A percentile compares a stretch with the other conserved stretches of the same genome.
Evolutionary conservation across 2,329 filamentous ascomycete genomes (phyloP).

Genomic region (Penicillium sp.): DNA sequence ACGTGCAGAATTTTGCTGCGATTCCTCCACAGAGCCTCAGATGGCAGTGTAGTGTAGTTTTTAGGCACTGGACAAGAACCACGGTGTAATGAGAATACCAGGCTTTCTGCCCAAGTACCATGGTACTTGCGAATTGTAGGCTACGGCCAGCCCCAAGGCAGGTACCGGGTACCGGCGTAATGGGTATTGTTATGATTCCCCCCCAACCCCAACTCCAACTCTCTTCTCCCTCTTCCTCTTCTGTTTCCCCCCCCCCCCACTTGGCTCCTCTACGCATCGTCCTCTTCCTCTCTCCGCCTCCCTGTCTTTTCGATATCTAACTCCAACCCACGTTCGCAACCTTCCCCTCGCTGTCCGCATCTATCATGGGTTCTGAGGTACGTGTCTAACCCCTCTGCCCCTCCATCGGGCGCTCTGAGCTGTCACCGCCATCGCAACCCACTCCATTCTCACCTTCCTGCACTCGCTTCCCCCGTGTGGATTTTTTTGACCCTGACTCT

Average conservation of each 20-base stretch:
- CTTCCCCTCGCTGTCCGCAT: constrained; percentile 16
- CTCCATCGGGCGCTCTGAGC: constrained; percentile 34
- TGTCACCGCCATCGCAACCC: constrained; percentile 28
- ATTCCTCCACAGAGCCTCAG: not conserved
- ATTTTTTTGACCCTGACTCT: constrained; percentile 37
- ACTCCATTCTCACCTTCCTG: constrained; percentile 17
- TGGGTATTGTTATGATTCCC: constrained; percentile 20
- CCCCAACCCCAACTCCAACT: constrained; percentile 16
- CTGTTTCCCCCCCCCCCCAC: too few species aligned
- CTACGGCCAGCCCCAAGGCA: constrained; percentile 3
- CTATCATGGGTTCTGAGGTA: constrained; percentile 64
- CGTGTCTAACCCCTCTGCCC: constrained; percentile 39
- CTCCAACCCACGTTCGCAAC: constrained; percentile 8
- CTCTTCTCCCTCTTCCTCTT: constrained; percentile 25
- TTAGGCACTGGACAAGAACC: too few species aligned
- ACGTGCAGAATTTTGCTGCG: too few species aligned
- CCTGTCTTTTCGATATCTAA: constrained; percentile 48
- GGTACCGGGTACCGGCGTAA: constrained; percentile 15
- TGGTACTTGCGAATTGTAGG: constrained; percentile 7
- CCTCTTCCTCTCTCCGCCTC: constrained; percentile 11
- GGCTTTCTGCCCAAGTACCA: constrained; percentile 6
- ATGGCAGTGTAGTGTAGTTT: too few species aligned
- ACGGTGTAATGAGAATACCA: not conserved
- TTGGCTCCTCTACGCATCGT: constrained; percentile 21
- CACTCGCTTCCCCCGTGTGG: constrained; percentile 6